These are phyloP conservation scores for Didymella glomerata DNA, from an alignment of 2,329 filamentous ascomycete species.

Conservation along the genomic window DNA sequence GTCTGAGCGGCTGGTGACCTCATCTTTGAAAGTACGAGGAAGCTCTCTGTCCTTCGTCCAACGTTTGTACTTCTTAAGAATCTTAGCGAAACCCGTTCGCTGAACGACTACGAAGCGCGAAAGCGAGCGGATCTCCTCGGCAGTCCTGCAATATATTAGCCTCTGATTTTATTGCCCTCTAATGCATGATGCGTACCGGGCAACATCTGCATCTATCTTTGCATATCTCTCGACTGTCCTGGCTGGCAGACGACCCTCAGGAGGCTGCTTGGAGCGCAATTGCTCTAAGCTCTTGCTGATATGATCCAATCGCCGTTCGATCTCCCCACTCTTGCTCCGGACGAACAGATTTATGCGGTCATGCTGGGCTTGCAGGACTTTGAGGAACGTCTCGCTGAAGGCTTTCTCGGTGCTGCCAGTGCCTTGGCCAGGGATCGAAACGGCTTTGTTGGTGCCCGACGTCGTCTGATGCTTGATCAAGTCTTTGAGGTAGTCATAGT, in stretches of 20 bases:
- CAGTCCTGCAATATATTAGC: conserved; percentile 59
- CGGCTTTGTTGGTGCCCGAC: conserved; percentile 71
- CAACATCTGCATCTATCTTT: conserved; percentile 60
- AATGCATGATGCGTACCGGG: conserved; percentile 46
- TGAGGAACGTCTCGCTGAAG: conserved; percentile 77
- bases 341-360: conserved; percentile 81
- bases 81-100: conserved; percentile 78
- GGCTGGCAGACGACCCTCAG: conserved; percentile 49
- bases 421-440: conserved; percentile 76
- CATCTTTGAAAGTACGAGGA: conserved; percentile 70
- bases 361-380: conserved; percentile 76
- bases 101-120: conserved; percentile 78
- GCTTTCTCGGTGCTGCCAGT: conserved; percentile 62
- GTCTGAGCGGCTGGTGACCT: conserved; percentile 71
- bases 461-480: conserved; percentile 84
- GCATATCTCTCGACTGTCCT: conserved; percentile 60
- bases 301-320: conserved; percentile 68
- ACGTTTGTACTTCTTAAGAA: conserved; percentile 87
- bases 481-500: conserved; percentile 87
- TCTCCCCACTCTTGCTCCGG: conserved; percentile 80
- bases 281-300: conserved; percentile 52
- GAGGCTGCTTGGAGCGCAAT: conserved; percentile 36
- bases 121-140: conserved; percentile 75
- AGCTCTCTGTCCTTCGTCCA: conserved; percentile 79
- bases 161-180: too few species aligned